Base-by-base conservation (phyloP, 2,329 filamentous ascomycete genomes). In the Aspergillus puulaauensis region DNA sequence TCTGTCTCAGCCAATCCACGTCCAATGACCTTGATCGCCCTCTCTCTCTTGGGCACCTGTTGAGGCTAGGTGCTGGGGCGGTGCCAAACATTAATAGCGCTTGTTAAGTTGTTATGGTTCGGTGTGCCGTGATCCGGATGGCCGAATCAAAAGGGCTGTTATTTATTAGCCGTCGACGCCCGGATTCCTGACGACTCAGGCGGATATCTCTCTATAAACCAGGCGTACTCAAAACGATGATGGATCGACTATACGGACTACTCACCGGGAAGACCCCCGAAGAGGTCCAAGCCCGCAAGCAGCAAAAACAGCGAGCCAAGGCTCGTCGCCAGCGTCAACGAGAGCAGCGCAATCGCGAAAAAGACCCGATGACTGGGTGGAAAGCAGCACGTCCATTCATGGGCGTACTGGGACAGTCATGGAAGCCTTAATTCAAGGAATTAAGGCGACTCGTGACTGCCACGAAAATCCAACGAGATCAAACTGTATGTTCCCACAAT, bases 211-310 rank as follows among this genome's bases (percentile, higher is more conserved):
- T 39, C 7, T 19, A 21, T 21, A 37, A 19, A 23, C 43, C 43
- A 39, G 33, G 21, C 41, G 47, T 12, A 11, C 15, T 11, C 12
- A 8, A 15, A 2, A 17, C 23, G 17, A 46, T 3, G n/a, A 57
- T 57, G 55, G 27, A 49, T 8, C 53, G 49, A 44, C 27, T 57
- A 24, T 21, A 19, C 37, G 44, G 44, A 5, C 37, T 57, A 37
- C 37, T 57, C 19, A 44, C 55, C 2, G 23, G 31, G 6, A 46
- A 45, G 33, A 31, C 9, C 6, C 37, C 35, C 4, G 50, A 57
- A 31, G 35, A 57, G 27, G 24, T 48, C 17, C 27, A 57, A 44
- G 55, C 50, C 31, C 24, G n/a, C 14, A 52, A 15, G 27, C 35
- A 48, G 27, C 48, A 23, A 39, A 49, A 23, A 19, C 37, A 43